These are phyloP conservation scores for Lentithecium fluviatile DNA, from an alignment of 495 filamentous ascomycete species.

Conservation along the genomic window DNA sequence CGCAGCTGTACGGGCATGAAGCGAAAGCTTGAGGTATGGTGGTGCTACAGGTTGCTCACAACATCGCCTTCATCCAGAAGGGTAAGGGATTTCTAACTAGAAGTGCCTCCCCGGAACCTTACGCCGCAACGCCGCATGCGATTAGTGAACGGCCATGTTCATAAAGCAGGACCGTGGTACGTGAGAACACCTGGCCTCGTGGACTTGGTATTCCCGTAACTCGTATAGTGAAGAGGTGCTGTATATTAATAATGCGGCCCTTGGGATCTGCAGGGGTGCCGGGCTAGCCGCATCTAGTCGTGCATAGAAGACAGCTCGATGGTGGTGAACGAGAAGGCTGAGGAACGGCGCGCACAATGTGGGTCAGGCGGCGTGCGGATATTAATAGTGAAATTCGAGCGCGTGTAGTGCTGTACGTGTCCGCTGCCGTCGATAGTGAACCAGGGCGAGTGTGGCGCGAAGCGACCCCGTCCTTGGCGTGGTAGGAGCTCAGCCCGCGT, in stretches of 20 bases:
- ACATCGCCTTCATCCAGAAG: no score
- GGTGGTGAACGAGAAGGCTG: neutral
- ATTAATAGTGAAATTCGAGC: neutral
- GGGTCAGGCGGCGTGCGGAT: neutral
- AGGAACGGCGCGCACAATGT: neutral
- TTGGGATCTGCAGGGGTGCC: constrained; percentile 12
- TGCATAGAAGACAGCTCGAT: neutral
- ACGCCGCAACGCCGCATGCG: neutral
- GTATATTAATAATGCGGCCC: constrained; percentile 20
- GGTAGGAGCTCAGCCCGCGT: neutral
- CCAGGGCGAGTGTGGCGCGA: neutral
- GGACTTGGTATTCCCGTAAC: neutral
- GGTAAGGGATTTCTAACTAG: neutral
- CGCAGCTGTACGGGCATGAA: no score
- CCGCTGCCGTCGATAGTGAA: neutral
- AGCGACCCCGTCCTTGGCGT: no score
- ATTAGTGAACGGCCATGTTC: neutral
- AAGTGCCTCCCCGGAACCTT: neutral
- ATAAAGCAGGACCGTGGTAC: no score
- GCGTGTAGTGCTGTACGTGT: neutral
- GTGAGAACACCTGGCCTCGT: constrained; percentile 9
- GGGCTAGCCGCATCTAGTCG: constrained; percentile 3
- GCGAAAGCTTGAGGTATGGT: no score
- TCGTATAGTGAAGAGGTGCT: neutral
- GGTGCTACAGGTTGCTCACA: no score